Percentiles rank a stretch among this genome's conserved stretches.
Conservation (phyloP, 768 basidiomycete species). For the Panaeolus papilionaceus region DNA sequence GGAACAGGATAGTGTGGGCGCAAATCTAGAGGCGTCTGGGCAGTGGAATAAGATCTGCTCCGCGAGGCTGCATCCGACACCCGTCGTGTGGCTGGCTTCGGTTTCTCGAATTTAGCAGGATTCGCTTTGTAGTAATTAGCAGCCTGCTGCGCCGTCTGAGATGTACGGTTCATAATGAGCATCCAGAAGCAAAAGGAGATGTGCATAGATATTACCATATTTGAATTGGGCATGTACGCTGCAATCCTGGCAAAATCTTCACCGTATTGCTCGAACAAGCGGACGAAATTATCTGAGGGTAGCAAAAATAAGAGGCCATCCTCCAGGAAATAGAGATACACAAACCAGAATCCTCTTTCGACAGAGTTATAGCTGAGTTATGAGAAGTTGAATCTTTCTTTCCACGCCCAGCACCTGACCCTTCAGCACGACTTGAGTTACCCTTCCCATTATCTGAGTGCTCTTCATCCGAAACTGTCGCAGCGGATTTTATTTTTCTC, state of each 20-base stretch:
- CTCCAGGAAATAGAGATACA: not conserved
- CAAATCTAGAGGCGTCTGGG: conserved; percentile 7
- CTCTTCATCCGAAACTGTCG: conserved; percentile 42
- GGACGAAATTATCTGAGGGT: conserved; percentile 52
- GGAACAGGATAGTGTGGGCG: conserved; percentile 7
- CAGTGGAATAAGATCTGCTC: not conserved
- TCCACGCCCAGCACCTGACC: conserved; percentile 31
- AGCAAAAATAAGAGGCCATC: conserved; percentile 23
- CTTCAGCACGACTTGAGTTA: conserved; percentile 35
- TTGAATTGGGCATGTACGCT: conserved; percentile 56
- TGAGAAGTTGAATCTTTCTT: conserved; percentile 31
- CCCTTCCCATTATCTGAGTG: conserved; percentile 21
- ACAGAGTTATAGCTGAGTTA: conserved; percentile 27
- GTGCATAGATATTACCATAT: conserved; percentile 50
- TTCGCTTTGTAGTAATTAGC: conserved; percentile 52
- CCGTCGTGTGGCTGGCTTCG: not conserved
- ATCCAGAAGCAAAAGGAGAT: not conserved
- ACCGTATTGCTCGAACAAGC: conserved; percentile 66
- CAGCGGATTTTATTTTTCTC: conserved; percentile 50
- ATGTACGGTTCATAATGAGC: conserved; percentile 8
- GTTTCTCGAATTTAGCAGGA: conserved; percentile 8
- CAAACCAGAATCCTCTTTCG: conserved; percentile 33
- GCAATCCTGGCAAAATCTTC: conserved; percentile 75
- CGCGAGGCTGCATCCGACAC: not conserved
- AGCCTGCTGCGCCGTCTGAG: conserved; percentile 62